These are phyloP conservation scores for Trichoderma asperelloides DNA, from an alignment of 495 filamentous ascomycete species.

Conservation along the genomic window DNA sequence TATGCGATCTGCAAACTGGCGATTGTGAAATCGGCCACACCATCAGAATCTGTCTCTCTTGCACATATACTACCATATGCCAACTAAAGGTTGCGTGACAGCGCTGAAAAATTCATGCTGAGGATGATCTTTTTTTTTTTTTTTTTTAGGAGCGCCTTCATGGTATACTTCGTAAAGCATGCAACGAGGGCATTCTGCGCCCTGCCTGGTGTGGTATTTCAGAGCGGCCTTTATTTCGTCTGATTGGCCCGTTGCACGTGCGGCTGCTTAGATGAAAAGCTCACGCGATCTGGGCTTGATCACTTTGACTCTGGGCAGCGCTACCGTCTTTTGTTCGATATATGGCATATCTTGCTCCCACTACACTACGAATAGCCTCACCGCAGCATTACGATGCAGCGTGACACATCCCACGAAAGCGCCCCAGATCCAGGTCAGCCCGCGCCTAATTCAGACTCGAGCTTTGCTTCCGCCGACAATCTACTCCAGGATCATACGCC, in stretches of 20 bases:
- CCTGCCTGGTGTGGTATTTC: neutral
- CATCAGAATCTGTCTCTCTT: no score
- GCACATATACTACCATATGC: no score
- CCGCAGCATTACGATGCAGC: no score
- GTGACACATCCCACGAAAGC: no score
- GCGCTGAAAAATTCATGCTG: no score
- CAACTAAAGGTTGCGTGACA: no score
- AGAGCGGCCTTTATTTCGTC: neutral
- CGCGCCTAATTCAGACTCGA: neutral
- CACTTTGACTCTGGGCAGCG: neutral
- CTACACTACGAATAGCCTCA: no score
- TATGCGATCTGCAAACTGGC: no score
- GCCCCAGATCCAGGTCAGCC: neutral
- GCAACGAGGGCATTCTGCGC: neutral
- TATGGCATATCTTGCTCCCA: neutral
- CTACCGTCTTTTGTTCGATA: neutral
- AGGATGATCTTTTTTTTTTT: no score
- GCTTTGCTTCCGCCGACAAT: neutral
- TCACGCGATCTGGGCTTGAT: neutral
- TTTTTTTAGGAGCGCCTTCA: neutral
- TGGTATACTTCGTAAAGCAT: neutral
- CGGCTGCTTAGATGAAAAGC: neutral
- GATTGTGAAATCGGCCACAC: no score
- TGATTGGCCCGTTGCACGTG: neutral
- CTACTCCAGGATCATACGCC: neutral